These are phyloP conservation scores for Citrus sp. DNA, from an alignment of 345 rosid species.

Conservation along the genomic window DNA sequence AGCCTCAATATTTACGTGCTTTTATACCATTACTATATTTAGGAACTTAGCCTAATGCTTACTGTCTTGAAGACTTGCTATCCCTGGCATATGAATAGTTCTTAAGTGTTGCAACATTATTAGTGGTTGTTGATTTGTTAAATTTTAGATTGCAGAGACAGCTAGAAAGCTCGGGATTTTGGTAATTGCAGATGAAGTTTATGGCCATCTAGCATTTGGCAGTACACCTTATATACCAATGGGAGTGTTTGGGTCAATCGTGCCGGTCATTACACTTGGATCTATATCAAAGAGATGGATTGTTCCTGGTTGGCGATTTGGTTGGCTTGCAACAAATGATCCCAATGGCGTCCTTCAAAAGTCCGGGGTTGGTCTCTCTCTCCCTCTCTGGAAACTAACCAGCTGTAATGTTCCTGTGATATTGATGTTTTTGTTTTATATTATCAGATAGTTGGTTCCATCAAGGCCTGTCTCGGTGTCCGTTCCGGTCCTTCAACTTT, in stretches of 20 bases:
- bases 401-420: neutral
- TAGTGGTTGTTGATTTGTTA: neutral
- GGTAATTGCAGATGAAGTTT: conserved; percentile 66
- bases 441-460: conserved; percentile 22
- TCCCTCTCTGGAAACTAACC: neutral
- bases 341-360: conserved; percentile 39
- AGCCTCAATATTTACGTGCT: too few species aligned
- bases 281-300: conserved; percentile 67
- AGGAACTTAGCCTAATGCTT: too few species aligned
- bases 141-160: conserved; percentile 46
- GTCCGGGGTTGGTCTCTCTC: conserved; percentile 30
- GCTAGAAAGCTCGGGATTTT: conserved; percentile 48
- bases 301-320: conserved; percentile 72
- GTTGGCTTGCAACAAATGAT: conserved; percentile 56
- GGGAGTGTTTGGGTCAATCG: conserved; percentile 55
- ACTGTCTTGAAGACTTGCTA: too few species aligned
- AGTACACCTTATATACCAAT: conserved; percentile 47
- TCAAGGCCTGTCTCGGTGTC: conserved; percentile 12
- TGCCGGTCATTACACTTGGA: conserved; percentile 58
- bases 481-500: conserved; percentile 43
- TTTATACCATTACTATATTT: too few species aligned
- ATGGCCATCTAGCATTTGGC: conserved; percentile 48
- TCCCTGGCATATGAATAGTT: too few species aligned
- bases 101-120: too few species aligned
- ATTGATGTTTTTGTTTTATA: neutral